Evolutionary conservation across 2,329 filamentous ascomycete genomes (phyloP), one percentile per base, ranked within the genome.

Genomic region (Penicillium sp.): DNA sequence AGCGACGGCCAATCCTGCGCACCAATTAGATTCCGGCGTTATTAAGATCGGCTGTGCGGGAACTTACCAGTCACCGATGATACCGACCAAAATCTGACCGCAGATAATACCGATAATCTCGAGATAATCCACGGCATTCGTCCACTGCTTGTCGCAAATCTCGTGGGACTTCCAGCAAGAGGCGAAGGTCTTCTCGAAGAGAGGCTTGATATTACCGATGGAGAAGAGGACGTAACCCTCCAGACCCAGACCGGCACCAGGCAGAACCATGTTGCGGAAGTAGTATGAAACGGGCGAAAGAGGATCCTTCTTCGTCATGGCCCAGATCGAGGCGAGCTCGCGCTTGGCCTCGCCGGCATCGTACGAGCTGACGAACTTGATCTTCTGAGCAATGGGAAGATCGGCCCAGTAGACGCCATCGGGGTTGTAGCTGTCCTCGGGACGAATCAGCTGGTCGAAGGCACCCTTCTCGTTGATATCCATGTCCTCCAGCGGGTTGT

Each of bases 211-310:
- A 73, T 96, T 96, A 52, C 92, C 92, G 62, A 97, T 96, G 57
- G 92, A 96, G 80, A 97, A 97, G 18, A 97, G 82, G 38, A 96
- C 92, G 68, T 96, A 97, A 63, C 90, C 92, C 80, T 97, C 92
- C 25, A 97, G 82, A 69, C 91, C 87, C 46, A 97, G 84, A 69
- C 92, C 92, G 60, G 91, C 91, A 74, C 92, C 92, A 44, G 92
- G 92, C 52, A 97, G 84, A 48, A 96, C 87, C 74, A 92, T 92
- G 69, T 95, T 94, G 67, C 85, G 84, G 69, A 95, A 87, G 72
- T 97, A 97, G 80, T 86, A 94, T 22, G 81, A 77, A n/a, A 97
- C 50, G 0, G 92, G 91, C 49, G 86, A 88, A 14, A 96, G 79
- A 27, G 92, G 91, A 66, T 96, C 90, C 49, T 85, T 79, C 78